Conservation (phyloP, 805 yeast species). For the Lachancea sp. region DNA sequence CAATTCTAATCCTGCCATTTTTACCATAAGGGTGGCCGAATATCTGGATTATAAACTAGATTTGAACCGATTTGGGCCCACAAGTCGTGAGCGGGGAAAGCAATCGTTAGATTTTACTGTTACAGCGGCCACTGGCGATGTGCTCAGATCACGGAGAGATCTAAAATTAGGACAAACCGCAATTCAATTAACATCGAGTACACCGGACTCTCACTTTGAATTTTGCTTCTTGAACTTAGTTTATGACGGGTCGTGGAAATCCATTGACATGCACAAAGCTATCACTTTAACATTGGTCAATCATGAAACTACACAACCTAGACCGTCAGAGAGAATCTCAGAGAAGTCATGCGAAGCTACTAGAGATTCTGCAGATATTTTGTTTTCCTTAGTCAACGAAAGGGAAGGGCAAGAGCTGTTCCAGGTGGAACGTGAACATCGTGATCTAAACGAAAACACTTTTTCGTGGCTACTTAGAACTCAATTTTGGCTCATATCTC, state of each 20-base stretch:
- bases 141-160: slow-evolving; percentile 16
- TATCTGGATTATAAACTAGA: slow-evolving; percentile 13
- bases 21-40: slow-evolving; percentile 17
- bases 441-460: slow-evolving; percentile 16
- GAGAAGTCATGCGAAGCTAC: slow-evolving; percentile 4
- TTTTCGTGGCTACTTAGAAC: neutral
- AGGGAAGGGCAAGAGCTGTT: slow-evolving; percentile 11
- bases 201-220: slow-evolving; percentile 11
- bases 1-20: slow-evolving; percentile 6
- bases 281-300: slow-evolving; percentile 16
- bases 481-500: neutral
- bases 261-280: slow-evolving; percentile 21
- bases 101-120: slow-evolving; percentile 20
- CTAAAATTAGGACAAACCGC: slow-evolving; percentile 16
- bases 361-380: slow-evolving; percentile 6
- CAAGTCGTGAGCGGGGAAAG: slow-evolving; percentile 21
- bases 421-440: slow-evolving; percentile 13
- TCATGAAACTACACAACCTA: neutral
- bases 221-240: slow-evolving; percentile 30
- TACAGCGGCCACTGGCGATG: slow-evolving; percentile 12
- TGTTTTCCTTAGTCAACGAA: slow-evolving; percentile 7
- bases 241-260: slow-evolving; percentile 34
- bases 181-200: slow-evolving; percentile 12
- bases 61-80: slow-evolving; percentile 23
- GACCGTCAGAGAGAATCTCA: neutral